Base-by-base conservation (phyloP, 257 asterid species). In the Fraxinus cuspidata region DNA sequence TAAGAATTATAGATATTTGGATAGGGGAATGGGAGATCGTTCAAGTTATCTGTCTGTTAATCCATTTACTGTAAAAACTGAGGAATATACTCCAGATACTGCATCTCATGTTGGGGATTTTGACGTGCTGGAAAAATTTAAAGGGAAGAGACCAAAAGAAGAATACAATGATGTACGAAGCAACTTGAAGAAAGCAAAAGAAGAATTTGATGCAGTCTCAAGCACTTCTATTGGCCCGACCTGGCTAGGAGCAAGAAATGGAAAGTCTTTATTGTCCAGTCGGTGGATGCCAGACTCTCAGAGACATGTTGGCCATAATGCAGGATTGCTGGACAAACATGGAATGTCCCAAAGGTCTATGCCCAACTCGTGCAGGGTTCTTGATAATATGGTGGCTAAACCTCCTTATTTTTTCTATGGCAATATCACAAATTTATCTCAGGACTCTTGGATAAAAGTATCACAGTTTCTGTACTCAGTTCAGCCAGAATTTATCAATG, bases 321-420 rank as follows among this genome's bases (percentile, higher is more conserved):
- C 81, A 12, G 75, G 80, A 77, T 79, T 71, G 72, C 71, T 79
- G 37, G 89, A 88, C 21, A 84, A 75, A 72, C 86, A 83, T 72
- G 82, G 74, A 32, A 85, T 83, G 73, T 89, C 88, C 63, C 37
- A 76, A 51, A 67, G 85, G 56, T 78, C 80, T 70, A 78, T 81
- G 47, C 87, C 91, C 75, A 86, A 79, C 74, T 83, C 93, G 29
- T 58, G 87, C 79, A 81, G 84, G 80, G 83, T 77, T 81, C 90
- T 87, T 70, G 83, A 80, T 56, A 74, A 81, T 42, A 79, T 79
- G 79, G 91, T 78, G 74, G 88, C 91, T 49, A 88, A 84, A 75
- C 90, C 97, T 67, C 99, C 99, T 19, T 95, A 95, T 83, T 90
- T 95, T 72, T 84, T 93, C 72, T 93, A 87, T 23, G 99, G 97